These are phyloP conservation scores for Rubus parviflorus DNA, from an alignment of 306 rosid genomes.

Conservation along the genomic window DNA sequence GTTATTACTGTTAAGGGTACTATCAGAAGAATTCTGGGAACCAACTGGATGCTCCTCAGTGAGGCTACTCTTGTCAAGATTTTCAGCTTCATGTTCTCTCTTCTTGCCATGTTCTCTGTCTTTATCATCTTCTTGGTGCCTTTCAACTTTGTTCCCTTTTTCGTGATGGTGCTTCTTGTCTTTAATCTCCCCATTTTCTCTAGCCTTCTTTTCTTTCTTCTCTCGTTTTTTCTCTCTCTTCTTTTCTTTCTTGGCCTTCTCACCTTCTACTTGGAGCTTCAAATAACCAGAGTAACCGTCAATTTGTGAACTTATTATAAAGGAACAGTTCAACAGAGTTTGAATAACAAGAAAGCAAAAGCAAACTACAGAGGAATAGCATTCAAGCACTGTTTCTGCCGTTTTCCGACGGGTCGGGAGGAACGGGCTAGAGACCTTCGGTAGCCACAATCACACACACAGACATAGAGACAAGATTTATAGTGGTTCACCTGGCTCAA, in stretches of 20 bases:
- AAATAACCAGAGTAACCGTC: slow-evolving; percentile 10
- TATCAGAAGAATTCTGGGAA: slow-evolving; percentile 35
- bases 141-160: slow-evolving; percentile 27
- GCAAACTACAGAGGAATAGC: neutral
- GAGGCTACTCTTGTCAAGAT: slow-evolving; percentile 28
- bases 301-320: neutral
- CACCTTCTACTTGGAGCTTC: slow-evolving; percentile 23
- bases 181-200: slow-evolving; percentile 20
- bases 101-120: slow-evolving; percentile 18
- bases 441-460: too few species aligned
- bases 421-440: too few species aligned
- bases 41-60: slow-evolving; percentile 33
- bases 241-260: slow-evolving; percentile 31
- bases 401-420: too few species aligned
- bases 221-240: slow-evolving; percentile 29
- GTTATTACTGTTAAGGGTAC: slow-evolving; percentile 30
- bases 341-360: neutral
- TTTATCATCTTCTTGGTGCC: slow-evolving; percentile 11
- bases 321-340: neutral
- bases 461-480: too few species aligned
- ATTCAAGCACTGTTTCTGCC: neutral
- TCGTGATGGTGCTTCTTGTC: slow-evolving; percentile 12
- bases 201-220: slow-evolving; percentile 29
- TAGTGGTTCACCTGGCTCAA: too few species aligned
- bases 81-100: slow-evolving; percentile 17